Evolutionary conservation across 2,329 filamentous ascomycete species (phyloP).

Genomic region (Xylariaceae sp.): DNA sequence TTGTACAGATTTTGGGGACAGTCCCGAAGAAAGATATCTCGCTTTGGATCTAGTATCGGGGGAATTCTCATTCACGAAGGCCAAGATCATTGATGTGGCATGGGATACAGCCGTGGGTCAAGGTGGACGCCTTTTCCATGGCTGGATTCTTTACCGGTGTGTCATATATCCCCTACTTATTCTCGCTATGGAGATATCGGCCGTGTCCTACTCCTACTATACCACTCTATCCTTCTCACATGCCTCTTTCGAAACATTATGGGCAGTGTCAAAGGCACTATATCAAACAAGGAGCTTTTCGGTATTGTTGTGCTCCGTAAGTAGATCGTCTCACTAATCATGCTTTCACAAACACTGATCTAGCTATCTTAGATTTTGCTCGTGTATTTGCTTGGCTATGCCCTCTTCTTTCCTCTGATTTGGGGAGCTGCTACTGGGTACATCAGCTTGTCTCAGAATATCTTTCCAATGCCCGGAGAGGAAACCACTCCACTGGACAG

Average conservation of each 20-base stretch:
- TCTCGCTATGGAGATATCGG: constrained; percentile 8
- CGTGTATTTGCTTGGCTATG: too few relatives aligned
- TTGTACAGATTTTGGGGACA: too few relatives aligned
- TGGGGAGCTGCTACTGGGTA: constrained; percentile 11
- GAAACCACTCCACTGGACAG: constrained; percentile 3
- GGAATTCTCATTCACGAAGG: constrained; percentile 11
- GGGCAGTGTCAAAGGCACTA: neutral
- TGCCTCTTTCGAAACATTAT: neutral
- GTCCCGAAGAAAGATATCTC: too few relatives aligned
- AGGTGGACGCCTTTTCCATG: constrained; percentile 10
- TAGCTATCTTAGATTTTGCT: too few relatives aligned
- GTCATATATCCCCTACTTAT: constrained; percentile 6
- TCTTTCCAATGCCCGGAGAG: constrained; percentile 6
- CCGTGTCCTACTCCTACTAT: constrained; percentile 2
- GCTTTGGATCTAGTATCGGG: constrained; percentile 5
- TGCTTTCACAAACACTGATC: neutral
- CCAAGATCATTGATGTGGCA: constrained; percentile 9
- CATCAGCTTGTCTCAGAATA: constrained; percentile 8
- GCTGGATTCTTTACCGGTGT: constrained; percentile 6
- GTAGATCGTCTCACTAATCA: too few relatives aligned
- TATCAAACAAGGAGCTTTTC: neutral
- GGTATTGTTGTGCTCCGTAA: constrained; percentile 1
- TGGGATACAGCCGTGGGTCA: constrained; percentile 12
- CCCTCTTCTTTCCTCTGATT: constrained; percentile 4
- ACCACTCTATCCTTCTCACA: constrained; percentile 1